A percentile compares a stretch with the other conserved stretches of the same genome.
Evolutionary conservation across 345 rosid genomes (phyloP).

Genomic region (Brassica nigra): DNA sequence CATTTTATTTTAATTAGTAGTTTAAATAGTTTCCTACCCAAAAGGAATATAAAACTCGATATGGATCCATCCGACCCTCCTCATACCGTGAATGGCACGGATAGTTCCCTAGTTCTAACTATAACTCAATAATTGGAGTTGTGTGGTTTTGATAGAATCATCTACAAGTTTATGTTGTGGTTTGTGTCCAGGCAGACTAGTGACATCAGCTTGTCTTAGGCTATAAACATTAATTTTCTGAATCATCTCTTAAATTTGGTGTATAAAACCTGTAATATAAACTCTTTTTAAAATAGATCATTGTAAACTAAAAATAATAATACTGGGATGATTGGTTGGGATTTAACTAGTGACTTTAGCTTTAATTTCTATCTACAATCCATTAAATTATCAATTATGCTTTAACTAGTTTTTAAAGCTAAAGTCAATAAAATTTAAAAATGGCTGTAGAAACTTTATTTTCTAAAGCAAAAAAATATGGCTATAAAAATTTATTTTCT

Average conservation of each 20-base stretch:
- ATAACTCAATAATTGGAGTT: background rate
- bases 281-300: background rate
- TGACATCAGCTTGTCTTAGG: background rate
- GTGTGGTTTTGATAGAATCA: background rate
- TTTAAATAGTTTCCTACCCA: background rate
- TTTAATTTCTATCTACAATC: no score
- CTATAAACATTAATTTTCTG: background rate
- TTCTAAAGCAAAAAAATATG: no score
- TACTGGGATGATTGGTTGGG: no score
- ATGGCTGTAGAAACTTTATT: no score
- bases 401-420: no score
- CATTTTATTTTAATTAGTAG: background rate
- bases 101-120: background rate
- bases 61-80: slow-evolving; percentile 3
- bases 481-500: no score
- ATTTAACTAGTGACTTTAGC: no score
- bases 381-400: no score
- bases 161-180: background rate
- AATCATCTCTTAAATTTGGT: background rate
- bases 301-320: background rate
- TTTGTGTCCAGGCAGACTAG: background rate
- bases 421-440: no score
- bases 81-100: background rate
- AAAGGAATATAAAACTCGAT: background rate
- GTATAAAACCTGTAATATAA: background rate